Conservation (phyloP, 2,329 filamentous ascomycete species). For the Penicillium sumatraense region DNA sequence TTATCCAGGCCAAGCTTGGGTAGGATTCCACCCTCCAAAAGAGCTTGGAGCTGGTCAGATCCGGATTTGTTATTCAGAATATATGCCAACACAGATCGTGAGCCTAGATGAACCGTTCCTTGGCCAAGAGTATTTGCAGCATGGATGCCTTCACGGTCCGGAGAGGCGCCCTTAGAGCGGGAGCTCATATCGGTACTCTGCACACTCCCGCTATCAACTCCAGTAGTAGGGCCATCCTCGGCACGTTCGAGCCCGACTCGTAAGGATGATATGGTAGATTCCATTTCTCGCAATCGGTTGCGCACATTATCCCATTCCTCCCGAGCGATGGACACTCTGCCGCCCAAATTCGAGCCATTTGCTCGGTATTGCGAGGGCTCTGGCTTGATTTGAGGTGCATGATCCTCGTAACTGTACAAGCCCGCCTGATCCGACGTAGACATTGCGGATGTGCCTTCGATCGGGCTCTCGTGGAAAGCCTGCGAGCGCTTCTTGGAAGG, state of each 20-base stretch:
- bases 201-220: conserved; percentile 35
- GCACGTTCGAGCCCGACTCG: conserved; percentile 44
- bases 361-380: conserved; percentile 24
- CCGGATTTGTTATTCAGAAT: conserved; percentile 60
- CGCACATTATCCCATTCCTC: conserved; percentile 51
- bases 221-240: conserved; percentile 34
- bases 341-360: conserved; percentile 19
- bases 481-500: conserved; percentile 51
- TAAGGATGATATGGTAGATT: conserved; percentile 44
- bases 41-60: conserved; percentile 54
- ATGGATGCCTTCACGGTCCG: conserved; percentile 61
- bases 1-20: conserved; percentile 68
- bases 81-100: conserved; percentile 65
- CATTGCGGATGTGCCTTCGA: conserved; percentile 14
- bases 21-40: conserved; percentile 65
- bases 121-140: conserved; percentile 63
- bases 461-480: conserved; percentile 28
- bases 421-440: conserved; percentile 13
- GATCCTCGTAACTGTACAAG: conserved; percentile 23
- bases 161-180: conserved; percentile 39
- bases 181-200: conserved; percentile 36
- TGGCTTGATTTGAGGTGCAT: conserved; percentile 27
- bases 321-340: conserved; percentile 44
- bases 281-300: conserved; percentile 48
- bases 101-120: conserved; percentile 65